These are phyloP conservation scores for Pichia cactophila DNA, from an alignment of 1,139 yeast species.

Conservation along the genomic window DNA sequence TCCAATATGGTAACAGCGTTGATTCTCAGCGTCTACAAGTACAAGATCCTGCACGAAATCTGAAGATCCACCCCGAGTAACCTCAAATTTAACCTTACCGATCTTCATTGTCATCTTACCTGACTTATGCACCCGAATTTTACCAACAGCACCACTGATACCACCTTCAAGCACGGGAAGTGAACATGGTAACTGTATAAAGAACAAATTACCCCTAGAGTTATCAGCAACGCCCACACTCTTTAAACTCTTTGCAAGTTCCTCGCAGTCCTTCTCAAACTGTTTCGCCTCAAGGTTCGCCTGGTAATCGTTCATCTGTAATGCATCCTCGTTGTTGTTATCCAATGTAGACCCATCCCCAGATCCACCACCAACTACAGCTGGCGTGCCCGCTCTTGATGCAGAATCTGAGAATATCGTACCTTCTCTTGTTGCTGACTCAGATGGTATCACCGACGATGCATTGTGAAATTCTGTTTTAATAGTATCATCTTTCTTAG, in stretches of 20 bases:
- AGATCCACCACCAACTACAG: background rate
- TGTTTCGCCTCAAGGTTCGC: slow-evolving; percentile 28
- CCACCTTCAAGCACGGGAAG: slow-evolving; percentile 45
- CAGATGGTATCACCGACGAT: slow-evolving; percentile 18
- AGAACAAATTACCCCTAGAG: slow-evolving; percentile 25
- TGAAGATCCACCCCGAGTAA: slow-evolving; percentile 65
- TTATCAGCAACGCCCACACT: slow-evolving; percentile 5
- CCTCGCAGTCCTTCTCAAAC: slow-evolving; percentile 31
- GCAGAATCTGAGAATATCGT: background rate
- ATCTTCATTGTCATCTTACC: slow-evolving; percentile 71
- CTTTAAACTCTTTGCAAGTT: slow-evolving; percentile 25
- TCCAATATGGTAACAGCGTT: slow-evolving; percentile 52
- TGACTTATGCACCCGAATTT: slow-evolving; percentile 66
- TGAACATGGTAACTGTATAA: slow-evolving; percentile 66
- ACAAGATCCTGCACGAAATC: slow-evolving; percentile 73
- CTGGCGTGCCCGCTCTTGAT: slow-evolving; percentile 7
- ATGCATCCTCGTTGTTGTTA: slow-evolving; percentile 12
- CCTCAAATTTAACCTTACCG: slow-evolving; percentile 64
- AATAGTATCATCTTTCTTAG: slow-evolving; percentile 21
- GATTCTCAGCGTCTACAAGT: slow-evolving; percentile 42
- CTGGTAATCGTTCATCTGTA: slow-evolving; percentile 24
- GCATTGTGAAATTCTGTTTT: slow-evolving; percentile 26
- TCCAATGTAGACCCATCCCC: background rate
- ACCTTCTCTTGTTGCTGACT: slow-evolving; percentile 19
- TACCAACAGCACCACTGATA: slow-evolving; percentile 57